phyloP scores from a whole-genome alignment of 495 filamentous ascomycete genomes.

The Terfezia claveryi region DNA sequence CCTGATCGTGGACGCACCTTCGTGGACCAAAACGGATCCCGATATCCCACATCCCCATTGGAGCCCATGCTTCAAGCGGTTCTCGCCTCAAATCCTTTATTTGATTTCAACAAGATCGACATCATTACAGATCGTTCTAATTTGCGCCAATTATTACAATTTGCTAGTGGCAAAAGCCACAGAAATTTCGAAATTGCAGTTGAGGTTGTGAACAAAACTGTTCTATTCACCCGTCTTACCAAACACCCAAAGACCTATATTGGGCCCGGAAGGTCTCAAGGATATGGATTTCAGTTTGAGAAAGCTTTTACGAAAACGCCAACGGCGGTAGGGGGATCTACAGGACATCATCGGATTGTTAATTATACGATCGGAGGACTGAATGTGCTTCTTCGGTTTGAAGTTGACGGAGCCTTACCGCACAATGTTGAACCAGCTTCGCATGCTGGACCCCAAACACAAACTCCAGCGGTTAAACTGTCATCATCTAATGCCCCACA shows the following conservation, averaged over 20 bases:
- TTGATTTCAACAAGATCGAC: conserved; percentile 24
- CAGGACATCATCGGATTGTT: conserved; percentile 28
- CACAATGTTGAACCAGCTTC: no score
- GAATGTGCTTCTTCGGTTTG: conserved; percentile 26
- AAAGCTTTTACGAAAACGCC: conserved; percentile 26
- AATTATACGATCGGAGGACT: conserved; percentile 26
- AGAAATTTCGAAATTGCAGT: conserved; percentile 21
- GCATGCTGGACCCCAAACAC: no score
- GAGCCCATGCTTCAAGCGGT: conserved; percentile 32
- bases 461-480: no score
- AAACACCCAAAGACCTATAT: not conserved
- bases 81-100: conserved; percentile 23
- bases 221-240: conserved; percentile 3
- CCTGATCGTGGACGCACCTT: conserved; percentile 23
- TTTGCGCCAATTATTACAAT: conserved; percentile 30
- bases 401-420: conserved; percentile 10
- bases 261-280: conserved; percentile 18
- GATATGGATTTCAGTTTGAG: conserved; percentile 29
- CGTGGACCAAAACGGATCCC: conserved; percentile 26
- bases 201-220: conserved; percentile 15
- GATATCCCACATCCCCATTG: conserved; percentile 25
- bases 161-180: conserved; percentile 4
- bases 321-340: conserved; percentile 20
- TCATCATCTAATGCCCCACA: no score
- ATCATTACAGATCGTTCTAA: conserved; percentile 32